Evolutionary conservation across 345 rosid genomes (phyloP).

Genomic region (Sisymbrium altissimum): DNA sequence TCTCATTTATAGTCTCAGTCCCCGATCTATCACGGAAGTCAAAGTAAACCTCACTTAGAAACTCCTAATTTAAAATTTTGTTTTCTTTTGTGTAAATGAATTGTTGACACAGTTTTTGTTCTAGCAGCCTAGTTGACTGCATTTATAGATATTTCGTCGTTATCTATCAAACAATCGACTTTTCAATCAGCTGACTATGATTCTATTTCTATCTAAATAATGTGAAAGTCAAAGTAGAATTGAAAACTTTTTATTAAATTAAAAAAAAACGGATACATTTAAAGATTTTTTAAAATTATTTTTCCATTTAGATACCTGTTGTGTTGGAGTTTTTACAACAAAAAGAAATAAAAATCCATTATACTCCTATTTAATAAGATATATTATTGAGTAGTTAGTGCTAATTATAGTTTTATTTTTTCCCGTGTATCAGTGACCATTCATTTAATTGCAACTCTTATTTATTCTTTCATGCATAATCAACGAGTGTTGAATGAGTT

Average conservation of each 20-base stretch:
- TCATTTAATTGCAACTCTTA: too few species aligned
- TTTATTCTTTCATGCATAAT: too few species aligned
- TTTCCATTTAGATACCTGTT: too few species aligned
- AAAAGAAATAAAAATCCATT: too few species aligned
- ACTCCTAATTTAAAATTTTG: background rate
- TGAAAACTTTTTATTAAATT: background rate
- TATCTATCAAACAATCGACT: slow-evolving; percentile 23
- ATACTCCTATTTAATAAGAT: too few species aligned
- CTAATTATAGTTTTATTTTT: too few species aligned
- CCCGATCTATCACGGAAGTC: slow-evolving; percentile 13
- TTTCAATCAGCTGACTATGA: background rate
- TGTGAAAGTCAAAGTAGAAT: slow-evolving; percentile 6
- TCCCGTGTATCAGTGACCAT: too few species aligned
- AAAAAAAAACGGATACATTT: too few species aligned
- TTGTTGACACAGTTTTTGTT: background rate
- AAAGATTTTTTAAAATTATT: too few species aligned
- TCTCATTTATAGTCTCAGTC: slow-evolving; percentile 4
- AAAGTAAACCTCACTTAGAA: slow-evolving; percentile 7
- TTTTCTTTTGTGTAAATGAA: background rate
- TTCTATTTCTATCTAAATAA: slow-evolving; percentile 12
- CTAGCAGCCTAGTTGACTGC: slow-evolving; percentile 29
- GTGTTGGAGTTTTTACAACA: too few species aligned
- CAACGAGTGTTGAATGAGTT: too few species aligned
- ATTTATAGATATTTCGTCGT: slow-evolving; percentile 20
- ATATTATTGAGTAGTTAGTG: too few species aligned